Evolutionary conservation across 208 protist genomes (phyloP).

Genomic region (Trypanosoma mega): DNA sequence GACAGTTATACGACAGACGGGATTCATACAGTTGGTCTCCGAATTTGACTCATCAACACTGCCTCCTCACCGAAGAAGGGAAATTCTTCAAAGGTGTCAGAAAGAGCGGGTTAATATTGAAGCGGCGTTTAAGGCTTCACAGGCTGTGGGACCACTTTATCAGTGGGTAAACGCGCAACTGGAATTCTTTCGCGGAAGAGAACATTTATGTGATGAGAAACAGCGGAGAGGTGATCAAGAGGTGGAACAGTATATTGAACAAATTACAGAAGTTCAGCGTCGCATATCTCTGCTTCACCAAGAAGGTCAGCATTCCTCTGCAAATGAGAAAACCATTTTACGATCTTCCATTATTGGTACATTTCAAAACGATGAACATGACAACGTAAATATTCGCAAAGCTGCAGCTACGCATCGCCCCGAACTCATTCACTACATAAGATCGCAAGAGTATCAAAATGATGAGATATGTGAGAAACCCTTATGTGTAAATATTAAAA

Average conservation of each 20-base stretch:
- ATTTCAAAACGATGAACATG: background rate
- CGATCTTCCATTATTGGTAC: conserved; percentile 13
- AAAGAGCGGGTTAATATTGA: conserved; percentile 23
- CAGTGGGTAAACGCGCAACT: conserved; percentile 42
- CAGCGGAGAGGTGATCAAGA: background rate
- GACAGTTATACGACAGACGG: conserved; percentile 19
- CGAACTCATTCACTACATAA: no score
- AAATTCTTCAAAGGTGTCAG: conserved; percentile 29
- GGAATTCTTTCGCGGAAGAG: conserved; percentile 14
- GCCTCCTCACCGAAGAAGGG: conserved; percentile 9
- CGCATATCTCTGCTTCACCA: background rate
- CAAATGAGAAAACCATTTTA: conserved; percentile 11
- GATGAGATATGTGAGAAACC: no score
- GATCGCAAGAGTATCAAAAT: no score
- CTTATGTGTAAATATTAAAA: no score
- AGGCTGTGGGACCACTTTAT: conserved; percentile 31
- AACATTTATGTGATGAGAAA: background rate
- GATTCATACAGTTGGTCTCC: conserved; percentile 36
- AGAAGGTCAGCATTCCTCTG: no score
- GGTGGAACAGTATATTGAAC: background rate
- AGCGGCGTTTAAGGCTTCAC: conserved; percentile 31
- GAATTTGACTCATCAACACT: conserved; percentile 37
- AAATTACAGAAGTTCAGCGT: conserved; percentile 9
- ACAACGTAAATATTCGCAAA: no score
- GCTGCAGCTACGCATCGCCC: no score